Percentiles rank a stretch among this genome's conserved stretches.
Conservation (phyloP, 2,329 filamentous ascomycete species). For the Leptographium wingfieldii region DNA sequence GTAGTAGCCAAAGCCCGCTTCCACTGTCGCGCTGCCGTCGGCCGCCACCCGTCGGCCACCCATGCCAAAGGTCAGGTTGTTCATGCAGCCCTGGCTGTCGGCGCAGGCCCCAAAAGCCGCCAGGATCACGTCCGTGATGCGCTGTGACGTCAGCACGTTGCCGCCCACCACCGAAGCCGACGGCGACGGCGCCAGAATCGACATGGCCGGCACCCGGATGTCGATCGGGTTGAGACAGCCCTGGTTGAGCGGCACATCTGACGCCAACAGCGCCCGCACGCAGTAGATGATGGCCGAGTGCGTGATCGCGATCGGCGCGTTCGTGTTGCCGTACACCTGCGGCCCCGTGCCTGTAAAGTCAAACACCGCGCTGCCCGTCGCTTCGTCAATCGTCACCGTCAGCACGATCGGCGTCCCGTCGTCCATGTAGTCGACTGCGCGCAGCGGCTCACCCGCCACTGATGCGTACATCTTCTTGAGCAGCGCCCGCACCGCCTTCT, state of each 20-base stretch:
- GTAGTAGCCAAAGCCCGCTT: constrained; percentile 13
- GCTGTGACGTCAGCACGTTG: constrained; percentile 16
- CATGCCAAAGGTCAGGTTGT: constrained; percentile 4
- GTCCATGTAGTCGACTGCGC: constrained; percentile 25
- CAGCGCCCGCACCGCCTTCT: constrained; percentile 56
- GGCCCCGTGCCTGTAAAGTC: constrained; percentile 23
- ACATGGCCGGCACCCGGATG: constrained; percentile 18
- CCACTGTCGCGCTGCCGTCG: background rate
- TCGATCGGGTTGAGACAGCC: constrained; percentile 22
- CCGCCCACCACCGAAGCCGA: constrained; percentile 27
- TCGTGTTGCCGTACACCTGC: constrained; percentile 15
- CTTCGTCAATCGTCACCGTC: constrained; percentile 17
- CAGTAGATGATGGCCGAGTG: constrained; percentile 23
- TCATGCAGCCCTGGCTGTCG: constrained; percentile 19
- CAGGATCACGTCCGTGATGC: constrained; percentile 20
- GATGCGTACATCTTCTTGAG: constrained; percentile 48
- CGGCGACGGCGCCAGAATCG: constrained; percentile 19
- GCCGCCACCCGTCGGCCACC: background rate
- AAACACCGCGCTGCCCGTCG: constrained; percentile 19
- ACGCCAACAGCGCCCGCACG: constrained; percentile 21
- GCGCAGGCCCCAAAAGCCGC: constrained; percentile 15
- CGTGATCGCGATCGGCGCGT: constrained; percentile 5
- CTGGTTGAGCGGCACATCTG: constrained; percentile 26
- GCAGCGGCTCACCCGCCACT: constrained; percentile 28
- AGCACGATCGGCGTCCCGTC: constrained; percentile 22